Base-by-base conservation (phyloP, 257 asterid species). In the Marsdenia floribunda region DNA sequence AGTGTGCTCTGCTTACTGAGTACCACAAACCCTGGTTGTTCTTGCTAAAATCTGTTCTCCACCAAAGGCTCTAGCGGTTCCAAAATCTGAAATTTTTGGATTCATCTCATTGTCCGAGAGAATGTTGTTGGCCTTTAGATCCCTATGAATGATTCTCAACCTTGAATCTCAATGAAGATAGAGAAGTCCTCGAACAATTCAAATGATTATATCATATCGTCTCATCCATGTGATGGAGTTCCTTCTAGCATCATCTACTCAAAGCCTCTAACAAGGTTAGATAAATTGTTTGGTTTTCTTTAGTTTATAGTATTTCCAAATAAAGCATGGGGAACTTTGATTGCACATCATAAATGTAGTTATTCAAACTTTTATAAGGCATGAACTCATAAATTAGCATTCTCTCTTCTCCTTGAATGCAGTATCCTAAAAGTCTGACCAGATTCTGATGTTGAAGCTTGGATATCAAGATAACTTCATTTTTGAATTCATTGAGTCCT, bases 151-250 rank as follows among this genome's bases (percentile, higher is more conserved):
- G 33, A 29, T 29, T 29, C 33, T 29, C 33, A 29, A 29, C 33
- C 80, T 72, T 5, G 89, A 83, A 70, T 85, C 89, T 69, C 80
- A 79, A 67, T 84, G 88, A 29, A 53, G 33, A 29, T 84, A 84
- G 68, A 80, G 52, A 6, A 82, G 82, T 3, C 86, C 88, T 4
- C 83, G 64, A 42, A 84, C 84, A 73, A 80, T 77, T 4, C 84
- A 84, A n/a, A 49, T 68, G 6, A 80, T 75, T 0, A 85, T 77
- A 14, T 69, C 37, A 26, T 73, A 81, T 13, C 82, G 77, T 55
- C 2, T 76, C 12, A 57, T 29, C 87, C 87, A 83, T 13, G 22
- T 70, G 0, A 83, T 70, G 10, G 18, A 22, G 4, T 5, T 75
- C 15, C 80, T 19, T 4, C 16, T 71, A 11, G 33, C 37, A 9